These are phyloP conservation scores for Termitomyces sp. DNA, from an alignment of 768 basidiomycete species.

Conservation along the genomic window DNA sequence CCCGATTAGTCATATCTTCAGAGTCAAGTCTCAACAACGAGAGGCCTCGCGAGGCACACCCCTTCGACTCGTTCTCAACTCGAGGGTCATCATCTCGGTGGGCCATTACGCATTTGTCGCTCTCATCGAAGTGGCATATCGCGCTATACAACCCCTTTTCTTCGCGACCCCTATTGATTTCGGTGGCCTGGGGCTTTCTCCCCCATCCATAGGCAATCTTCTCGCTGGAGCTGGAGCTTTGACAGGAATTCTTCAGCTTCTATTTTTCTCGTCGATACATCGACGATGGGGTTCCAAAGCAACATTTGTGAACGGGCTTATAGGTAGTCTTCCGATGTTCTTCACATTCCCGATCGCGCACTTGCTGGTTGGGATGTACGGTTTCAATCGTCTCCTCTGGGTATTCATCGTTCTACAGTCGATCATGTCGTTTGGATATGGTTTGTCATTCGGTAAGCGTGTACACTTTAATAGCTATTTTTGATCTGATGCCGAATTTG, in stretches of 20 bases:
- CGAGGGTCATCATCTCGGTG: slow-evolving; percentile 47
- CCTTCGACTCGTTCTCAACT: slow-evolving; percentile 39
- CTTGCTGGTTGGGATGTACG: not conserved
- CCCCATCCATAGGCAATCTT: slow-evolving; percentile 55
- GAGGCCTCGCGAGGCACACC: slow-evolving; percentile 22
- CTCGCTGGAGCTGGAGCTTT: slow-evolving; percentile 49
- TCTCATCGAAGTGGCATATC: slow-evolving; percentile 53
- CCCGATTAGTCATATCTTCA: slow-evolving; percentile 7
- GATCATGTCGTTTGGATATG: slow-evolving; percentile 25
- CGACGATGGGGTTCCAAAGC: not conserved
- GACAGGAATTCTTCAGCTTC: slow-evolving; percentile 41
- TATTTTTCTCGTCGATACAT: slow-evolving; percentile 34
- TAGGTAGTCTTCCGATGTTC: not conserved
- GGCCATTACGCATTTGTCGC: slow-evolving; percentile 54
- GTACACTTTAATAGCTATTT: too few relatives aligned
- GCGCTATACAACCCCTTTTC: slow-evolving; percentile 61
- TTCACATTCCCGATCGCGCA: slow-evolving; percentile 1
- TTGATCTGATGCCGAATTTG: not conserved
- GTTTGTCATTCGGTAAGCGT: slow-evolving; percentile 2
- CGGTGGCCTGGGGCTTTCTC: slow-evolving; percentile 61
- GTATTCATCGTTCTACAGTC: not conserved
- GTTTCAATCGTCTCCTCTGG: slow-evolving; percentile 1
- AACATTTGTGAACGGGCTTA: slow-evolving; percentile 3
- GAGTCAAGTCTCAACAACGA: not conserved
- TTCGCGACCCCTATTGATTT: slow-evolving; percentile 56